Conservation (phyloP, 352 stramenopile species). For the Globisporangium perplexum region DNA sequence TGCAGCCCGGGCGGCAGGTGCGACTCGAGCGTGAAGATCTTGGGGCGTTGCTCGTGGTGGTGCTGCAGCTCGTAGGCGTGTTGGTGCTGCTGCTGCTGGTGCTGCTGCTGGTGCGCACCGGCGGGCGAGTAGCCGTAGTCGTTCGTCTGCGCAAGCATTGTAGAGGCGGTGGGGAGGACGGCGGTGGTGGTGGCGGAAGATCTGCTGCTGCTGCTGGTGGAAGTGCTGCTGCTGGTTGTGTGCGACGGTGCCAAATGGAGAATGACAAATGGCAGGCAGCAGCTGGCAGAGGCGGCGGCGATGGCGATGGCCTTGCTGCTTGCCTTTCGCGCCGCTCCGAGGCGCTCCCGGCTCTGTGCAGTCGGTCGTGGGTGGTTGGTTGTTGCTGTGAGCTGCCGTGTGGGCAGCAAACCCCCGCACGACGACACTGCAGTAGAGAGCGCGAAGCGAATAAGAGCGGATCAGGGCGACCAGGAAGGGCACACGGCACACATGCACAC, state of each 20-base stretch:
- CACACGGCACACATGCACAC: too few species aligned
- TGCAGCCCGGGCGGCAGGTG: slow-evolving; percentile 19
- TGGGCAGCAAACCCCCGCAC: too few species aligned
- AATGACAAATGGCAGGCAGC: slow-evolving; percentile 66
- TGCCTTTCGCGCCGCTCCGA: background rate
- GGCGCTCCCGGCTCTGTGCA: too few species aligned
- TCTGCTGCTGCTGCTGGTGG: background rate
- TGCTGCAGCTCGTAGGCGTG: slow-evolving; percentile 23
- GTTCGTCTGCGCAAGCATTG: slow-evolving; percentile 41
- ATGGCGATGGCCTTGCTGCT: too few species aligned
- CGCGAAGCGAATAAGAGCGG: slow-evolving; percentile 1
- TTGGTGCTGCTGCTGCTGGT: slow-evolving; percentile 22
- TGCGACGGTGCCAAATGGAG: slow-evolving; percentile 54
- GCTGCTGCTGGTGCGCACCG: slow-evolving; percentile 8
- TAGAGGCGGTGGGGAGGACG: too few species aligned
- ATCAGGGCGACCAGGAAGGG: slow-evolving; percentile 10
- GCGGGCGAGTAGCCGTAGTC: slow-evolving; percentile 59
- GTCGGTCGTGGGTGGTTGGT: too few species aligned
- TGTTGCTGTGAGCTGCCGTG: too few species aligned
- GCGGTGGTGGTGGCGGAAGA: background rate
- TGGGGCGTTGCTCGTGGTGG: slow-evolving; percentile 52
- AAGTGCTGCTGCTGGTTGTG: slow-evolving; percentile 13
- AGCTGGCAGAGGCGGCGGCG: slow-evolving; percentile 27
- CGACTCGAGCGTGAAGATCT: slow-evolving; percentile 43
- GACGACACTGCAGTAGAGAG: too few species aligned